A percentile compares a stretch with the other conserved stretches of the same genome.
These are phyloP conservation scores for Halteria grandinella DNA, from an alignment of 73 alveolate species.

Conservation along the genomic window DNA sequence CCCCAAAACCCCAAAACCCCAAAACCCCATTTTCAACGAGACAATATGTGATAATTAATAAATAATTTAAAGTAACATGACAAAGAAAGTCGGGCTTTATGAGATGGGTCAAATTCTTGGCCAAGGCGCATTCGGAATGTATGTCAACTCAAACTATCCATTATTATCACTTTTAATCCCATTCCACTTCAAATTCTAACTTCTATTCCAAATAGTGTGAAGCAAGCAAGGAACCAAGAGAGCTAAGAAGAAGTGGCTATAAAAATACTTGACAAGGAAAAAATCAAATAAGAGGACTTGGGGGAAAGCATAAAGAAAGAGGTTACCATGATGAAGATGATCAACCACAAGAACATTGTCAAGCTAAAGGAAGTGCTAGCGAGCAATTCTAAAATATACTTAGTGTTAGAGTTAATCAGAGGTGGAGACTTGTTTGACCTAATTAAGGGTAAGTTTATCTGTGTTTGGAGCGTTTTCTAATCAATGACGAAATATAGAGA, in stretches of 20 bases:
- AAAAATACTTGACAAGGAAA: constrained; percentile 60
- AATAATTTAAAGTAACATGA: constrained; percentile 12
- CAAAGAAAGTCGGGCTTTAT: constrained; percentile 48
- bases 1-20: too few relatives aligned
- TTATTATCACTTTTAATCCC: neutral
- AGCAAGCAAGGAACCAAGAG: constrained; percentile 46
- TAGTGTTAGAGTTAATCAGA: constrained; percentile 47
- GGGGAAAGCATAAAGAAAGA: constrained; percentile 58
- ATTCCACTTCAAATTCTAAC: neutral
- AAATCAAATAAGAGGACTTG: constrained; percentile 30
- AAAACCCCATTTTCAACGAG: too few relatives aligned
- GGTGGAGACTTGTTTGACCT: constrained; percentile 60
- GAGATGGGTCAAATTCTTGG: constrained; percentile 53
- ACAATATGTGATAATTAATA: too few relatives aligned
- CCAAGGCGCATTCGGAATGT: constrained; percentile 54
- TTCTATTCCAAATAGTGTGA: constrained; percentile 29
- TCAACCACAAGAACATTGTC: constrained; percentile 46
- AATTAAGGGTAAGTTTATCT: constrained; percentile 31
- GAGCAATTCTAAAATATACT: constrained; percentile 48
- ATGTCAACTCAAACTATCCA: neutral
- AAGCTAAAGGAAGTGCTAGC: constrained; percentile 55
- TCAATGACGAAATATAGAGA: neutral
- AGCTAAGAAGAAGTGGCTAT: constrained; percentile 59
- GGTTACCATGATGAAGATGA: constrained; percentile 63
- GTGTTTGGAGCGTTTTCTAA: too few relatives aligned